Evolutionary conservation across 192 early-diverging fungal genomes (phyloP), one percentile per base, ranked within the genome.

Genomic region (Spinellus fusiger): DNA sequence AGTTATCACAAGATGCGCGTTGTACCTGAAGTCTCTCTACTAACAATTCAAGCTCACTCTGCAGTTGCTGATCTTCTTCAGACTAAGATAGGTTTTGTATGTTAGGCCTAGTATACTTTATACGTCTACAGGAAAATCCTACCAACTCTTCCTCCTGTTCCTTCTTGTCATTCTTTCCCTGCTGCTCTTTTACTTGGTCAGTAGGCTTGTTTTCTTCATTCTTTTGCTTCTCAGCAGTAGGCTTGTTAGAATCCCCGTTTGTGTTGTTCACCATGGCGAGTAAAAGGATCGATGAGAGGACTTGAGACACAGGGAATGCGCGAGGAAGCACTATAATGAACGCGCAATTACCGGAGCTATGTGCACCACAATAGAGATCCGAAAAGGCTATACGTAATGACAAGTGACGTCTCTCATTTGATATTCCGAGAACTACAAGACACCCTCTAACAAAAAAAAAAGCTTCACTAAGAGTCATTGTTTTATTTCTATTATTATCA

Each of bases 1-100:
- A 20, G 7, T 23, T 22, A 49, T 16, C 23, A 18, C 15, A 33
- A n/a, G 29, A 34, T 47, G 18, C 37, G 28, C 23, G 12, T 16
- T 38, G 52, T 75, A 86, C 95, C 86, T 94, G 85, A 37, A 99
- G 82, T 35, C 96, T 79, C 62, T 93, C 89, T 27, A 99, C 87
- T 40, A 96, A 79, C 90, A 97, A 89, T 60, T 96, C 95, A 33
- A 99, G 82, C 75, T 99, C 93, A 63, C 72, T 81, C 69, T 95
- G 94, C 26, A 99, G 79, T 70, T 90, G 86, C 67, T 87, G 85
- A 79, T 99, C 96, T 77, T 99, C 96, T 77, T 99, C 96, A 29
- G 93, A 94, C 96, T 94, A 69, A 16, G 25, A 68, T 10, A 33
- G 3, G 26, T 31, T 29, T 27, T 22, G n/a, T 18, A 54, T 18